Evolutionary conservation across 2,329 filamentous ascomycete genomes (phyloP), one percentile per base, ranked within the genome.

Genomic region (Ascosphaera aggregata): DNA sequence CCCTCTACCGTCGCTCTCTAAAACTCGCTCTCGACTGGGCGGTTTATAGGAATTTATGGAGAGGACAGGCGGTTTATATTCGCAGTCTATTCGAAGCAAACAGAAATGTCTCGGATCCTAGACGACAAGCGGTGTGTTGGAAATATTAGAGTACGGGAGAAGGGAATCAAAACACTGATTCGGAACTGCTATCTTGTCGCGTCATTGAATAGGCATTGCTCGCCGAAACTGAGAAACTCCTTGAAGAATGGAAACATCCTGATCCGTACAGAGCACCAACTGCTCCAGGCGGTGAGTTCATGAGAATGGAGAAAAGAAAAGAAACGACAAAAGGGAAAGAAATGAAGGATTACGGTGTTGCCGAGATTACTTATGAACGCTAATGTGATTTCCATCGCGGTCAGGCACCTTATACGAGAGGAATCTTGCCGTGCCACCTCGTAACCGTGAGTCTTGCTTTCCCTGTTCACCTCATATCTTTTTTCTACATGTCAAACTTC

Each of bases 201-300:
- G 38, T 24, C 15, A n/a, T 47, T 9, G 15, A 15, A 31, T 15
- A 98, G 89, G 73, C 73, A 38, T 60, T 98, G 42, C 68, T 95
- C 47, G 71, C 74, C 44, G 84, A 94, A 62, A 86, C 89, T 3
- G 85, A 95, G 59, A 77, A 77, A 48, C 56, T 94, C 42, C 64
- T 98, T 45, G 73, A 89, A 52, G 80, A 76, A 58, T 98, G 86
- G 86, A 95, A 95, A 63, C 89, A 98, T 54, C 89, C 89, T 2
- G 89, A 98, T 57, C 85, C 89, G 22, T 95, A 93, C 57, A 66
- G 71, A 48, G 72, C 77, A 46, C 89, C 89, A 11, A 92, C 82
- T 34, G 86, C 89, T 31, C 89, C 89, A 9, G 89, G 89, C 68
- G 89, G 86, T 89, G 64, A 46, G 69, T 52, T 8, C 9, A 13